Percentiles rank a stretch among this genome's conserved stretches.
phyloP scores from a whole-genome alignment of 2,329 filamentous ascomycete species.

The Colletotrichum magnum region DNA sequence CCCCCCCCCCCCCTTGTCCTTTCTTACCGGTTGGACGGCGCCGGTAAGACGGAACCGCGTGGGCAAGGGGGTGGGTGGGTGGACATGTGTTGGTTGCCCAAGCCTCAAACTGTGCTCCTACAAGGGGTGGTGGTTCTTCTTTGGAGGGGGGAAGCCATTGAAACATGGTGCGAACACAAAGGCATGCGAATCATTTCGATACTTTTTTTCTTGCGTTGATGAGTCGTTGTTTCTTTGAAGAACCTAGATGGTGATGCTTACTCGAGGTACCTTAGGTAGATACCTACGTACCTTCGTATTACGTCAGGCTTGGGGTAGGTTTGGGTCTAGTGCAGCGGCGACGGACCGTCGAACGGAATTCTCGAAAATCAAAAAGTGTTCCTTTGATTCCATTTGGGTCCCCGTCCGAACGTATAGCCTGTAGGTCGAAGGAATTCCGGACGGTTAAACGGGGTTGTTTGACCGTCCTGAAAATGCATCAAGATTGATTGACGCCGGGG shows the following conservation, averaged over 20 bases:
- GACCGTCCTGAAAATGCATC: neutral
- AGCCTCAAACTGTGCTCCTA: too few species aligned
- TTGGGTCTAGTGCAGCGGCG: neutral
- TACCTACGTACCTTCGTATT: too few species aligned
- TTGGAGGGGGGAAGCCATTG: neutral
- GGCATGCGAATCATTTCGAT: neutral
- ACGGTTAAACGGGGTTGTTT: neutral
- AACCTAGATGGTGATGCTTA: neutral
- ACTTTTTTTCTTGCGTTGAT: neutral
- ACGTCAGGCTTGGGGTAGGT: too few species aligned
- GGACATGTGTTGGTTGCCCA: slow-evolving; percentile 1
- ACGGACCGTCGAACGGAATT: too few species aligned
- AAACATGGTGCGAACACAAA: neutral
- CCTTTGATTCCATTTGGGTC: too few species aligned
- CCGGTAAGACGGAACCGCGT: slow-evolving; percentile 28
- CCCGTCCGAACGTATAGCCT: too few species aligned
- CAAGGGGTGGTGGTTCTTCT: slow-evolving; percentile 2
- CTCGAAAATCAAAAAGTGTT: too few species aligned
- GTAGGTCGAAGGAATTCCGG: too few species aligned
- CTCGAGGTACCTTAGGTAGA: neutral
- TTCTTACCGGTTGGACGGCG: slow-evolving; percentile 12
- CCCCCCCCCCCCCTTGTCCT: neutral
- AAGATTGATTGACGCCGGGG: too few species aligned
- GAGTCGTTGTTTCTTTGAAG: neutral
- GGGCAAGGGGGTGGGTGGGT: slow-evolving; percentile 10